These are phyloP conservation scores for Zychaea mexicana DNA, from an alignment of 371 early-diverging fungal genomes.

Conservation along the genomic window DNA sequence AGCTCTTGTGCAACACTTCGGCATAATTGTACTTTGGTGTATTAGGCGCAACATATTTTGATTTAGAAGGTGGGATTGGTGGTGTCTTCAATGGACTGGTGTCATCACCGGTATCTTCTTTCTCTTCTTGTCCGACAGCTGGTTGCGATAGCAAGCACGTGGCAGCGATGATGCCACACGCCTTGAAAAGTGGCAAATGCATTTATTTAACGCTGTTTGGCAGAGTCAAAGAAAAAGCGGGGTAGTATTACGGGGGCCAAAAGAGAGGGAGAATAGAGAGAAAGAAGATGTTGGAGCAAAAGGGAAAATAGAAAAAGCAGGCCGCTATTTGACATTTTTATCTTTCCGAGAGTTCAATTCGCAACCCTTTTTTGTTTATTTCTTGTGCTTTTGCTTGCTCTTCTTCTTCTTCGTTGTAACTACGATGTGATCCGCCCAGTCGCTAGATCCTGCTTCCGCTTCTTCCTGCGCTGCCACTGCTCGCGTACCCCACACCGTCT, in stretches of 20 bases:
- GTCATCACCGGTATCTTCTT: slow-evolving; percentile 13
- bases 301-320: background rate
- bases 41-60: slow-evolving; percentile 44
- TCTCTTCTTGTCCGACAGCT: background rate
- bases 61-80: slow-evolving; percentile 28
- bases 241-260: background rate
- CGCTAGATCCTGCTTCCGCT: slow-evolving; percentile 13
- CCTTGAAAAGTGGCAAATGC: background rate
- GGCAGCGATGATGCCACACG: background rate
- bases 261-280: background rate
- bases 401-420: slow-evolving; percentile 37
- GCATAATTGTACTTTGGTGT: slow-evolving; percentile 57
- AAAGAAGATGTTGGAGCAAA: background rate
- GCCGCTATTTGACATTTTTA: background rate
- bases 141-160: background rate
- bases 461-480: slow-evolving; percentile 36
- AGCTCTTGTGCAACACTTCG: slow-evolving; percentile 58
- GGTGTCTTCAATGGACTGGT: slow-evolving; percentile 38
- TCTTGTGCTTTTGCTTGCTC: slow-evolving; percentile 12
- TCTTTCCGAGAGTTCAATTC: background rate
- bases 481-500: slow-evolving; percentile 63
- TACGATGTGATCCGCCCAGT: slow-evolving; percentile 47
- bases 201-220: background rate
- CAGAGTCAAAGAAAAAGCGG: background rate
- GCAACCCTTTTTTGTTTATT: slow-evolving; percentile 1